Evolutionary conservation across 768 basidiomycete species (phyloP).

Genomic region (Xanthoconium purpureum): DNA sequence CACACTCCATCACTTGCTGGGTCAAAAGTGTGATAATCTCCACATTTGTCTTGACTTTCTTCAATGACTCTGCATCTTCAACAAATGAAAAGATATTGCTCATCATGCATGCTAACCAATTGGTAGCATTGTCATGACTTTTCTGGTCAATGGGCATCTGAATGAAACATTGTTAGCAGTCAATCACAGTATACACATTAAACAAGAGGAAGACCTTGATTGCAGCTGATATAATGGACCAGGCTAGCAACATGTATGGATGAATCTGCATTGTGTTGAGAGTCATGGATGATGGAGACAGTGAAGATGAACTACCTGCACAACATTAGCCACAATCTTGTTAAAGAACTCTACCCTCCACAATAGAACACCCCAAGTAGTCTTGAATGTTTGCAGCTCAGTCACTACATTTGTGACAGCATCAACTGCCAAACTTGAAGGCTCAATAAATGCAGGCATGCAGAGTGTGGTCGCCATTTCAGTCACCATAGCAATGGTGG

Average conservation of each 20-base stretch:
- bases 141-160: neutral
- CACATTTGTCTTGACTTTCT: neutral
- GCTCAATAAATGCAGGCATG: neutral
- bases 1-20: neutral
- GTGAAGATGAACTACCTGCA: no score
- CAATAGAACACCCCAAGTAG: no score
- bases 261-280: no score
- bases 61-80: neutral
- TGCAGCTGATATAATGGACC: no score
- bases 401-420: no score
- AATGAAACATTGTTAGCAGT: no score
- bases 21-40: neutral
- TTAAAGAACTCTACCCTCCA: no score
- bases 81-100: neutral
- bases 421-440: neutral
- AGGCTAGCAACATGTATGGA: no score
- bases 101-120: neutral
- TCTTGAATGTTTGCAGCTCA: no score
- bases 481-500: neutral
- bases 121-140: neutral
- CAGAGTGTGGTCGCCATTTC: neutral
- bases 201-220: no score
- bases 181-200: no score
- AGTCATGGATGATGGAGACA: no score
- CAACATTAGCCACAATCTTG: neutral